phyloP scores from a whole-genome alignment of 73 alveolate genomes.

The Paramecium sexaurelia region DNA sequence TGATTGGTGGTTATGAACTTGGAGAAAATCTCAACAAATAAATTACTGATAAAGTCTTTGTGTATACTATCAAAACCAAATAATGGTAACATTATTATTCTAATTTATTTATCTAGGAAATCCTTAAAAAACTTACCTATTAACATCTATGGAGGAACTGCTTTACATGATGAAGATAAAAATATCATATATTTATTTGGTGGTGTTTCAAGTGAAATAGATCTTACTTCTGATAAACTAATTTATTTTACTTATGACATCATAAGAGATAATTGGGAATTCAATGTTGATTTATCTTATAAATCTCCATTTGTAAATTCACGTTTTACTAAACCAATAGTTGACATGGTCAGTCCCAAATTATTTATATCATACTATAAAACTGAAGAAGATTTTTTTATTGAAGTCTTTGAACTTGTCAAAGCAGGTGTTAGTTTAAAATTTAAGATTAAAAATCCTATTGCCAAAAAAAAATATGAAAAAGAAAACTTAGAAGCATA shows the following conservation, averaged over 20 bases:
- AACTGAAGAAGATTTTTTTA: conserved; percentile 24
- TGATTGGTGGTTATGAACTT: conserved; percentile 63
- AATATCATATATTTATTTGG: conserved; percentile 57
- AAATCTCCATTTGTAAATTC: conserved; percentile 62
- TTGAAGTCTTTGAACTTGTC: conserved; percentile 50
- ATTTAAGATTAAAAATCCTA: conserved; percentile 49
- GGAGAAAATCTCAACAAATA: conserved; percentile 20
- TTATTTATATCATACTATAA: conserved; percentile 52
- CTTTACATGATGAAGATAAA: conserved; percentile 22
- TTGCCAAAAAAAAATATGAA: neutral
- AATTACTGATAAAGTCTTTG: conserved; percentile 54
- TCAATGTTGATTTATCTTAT: conserved; percentile 59
- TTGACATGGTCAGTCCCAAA: conserved; percentile 52
- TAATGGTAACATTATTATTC: conserved; percentile 29
- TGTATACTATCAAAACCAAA: conserved; percentile 57
- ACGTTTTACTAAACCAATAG: conserved; percentile 53
- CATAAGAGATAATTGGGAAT: conserved; percentile 57
- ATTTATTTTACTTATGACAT: conserved; percentile 60
- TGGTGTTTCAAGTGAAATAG: conserved; percentile 67
- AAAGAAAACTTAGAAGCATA: neutral
- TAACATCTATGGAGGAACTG: conserved; percentile 60
- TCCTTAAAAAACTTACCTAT: conserved; percentile 32
- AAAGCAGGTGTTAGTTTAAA: conserved; percentile 66
- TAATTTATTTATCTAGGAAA: neutral
- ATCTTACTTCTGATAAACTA: conserved; percentile 36